Evolutionary conservation across 768 basidiomycete species (phyloP).

Genomic region (Russula griseocarnosa): DNA sequence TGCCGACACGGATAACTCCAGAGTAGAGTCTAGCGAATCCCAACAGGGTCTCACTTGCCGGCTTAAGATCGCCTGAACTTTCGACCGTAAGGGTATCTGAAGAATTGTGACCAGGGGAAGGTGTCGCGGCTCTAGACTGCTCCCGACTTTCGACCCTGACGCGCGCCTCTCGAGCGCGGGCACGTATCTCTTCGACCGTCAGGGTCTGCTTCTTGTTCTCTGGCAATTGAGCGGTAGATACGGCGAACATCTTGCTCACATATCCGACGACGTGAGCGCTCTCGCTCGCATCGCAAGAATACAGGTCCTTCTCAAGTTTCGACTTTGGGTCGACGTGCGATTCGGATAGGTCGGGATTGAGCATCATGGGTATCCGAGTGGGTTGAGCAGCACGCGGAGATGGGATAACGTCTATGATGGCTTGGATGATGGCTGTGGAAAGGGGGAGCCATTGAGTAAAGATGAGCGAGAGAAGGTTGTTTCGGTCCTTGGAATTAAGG

Average conservation of each 20-base stretch:
- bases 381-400: conserved; percentile 79
- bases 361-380: conserved; percentile 83
- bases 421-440: conserved; percentile 88
- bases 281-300: conserved; percentile 55
- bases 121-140: conserved; percentile 11
- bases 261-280: conserved; percentile 73
- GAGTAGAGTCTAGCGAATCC: conserved; percentile 95
- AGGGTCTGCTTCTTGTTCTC: conserved; percentile 74
- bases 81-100: conserved; percentile 28
- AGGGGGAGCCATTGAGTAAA: conserved; percentile 96
- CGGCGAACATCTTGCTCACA: conserved; percentile 98
- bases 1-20: conserved; percentile 68
- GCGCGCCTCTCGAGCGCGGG: conserved; percentile 49
- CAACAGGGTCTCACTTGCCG: conserved; percentile 62
- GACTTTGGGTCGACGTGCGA: conserved; percentile 58
- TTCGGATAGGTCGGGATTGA: conserved; percentile 75
- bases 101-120: conserved; percentile 25
- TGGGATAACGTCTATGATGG: conserved; percentile 90
- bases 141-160: conserved; percentile 26
- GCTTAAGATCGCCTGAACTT: conserved; percentile 30
- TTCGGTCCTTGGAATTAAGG: conserved; percentile 85
- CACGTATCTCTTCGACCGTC: conserved; percentile 81
- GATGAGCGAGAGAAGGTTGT: conserved; percentile 76
- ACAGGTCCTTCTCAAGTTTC: conserved; percentile 81
- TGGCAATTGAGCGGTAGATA: conserved; percentile 73